Evolutionary conservation across 2,329 filamentous ascomycete genomes (phyloP), one percentile per base, ranked within the genome.

Genomic region (Fusarium luffae): DNA sequence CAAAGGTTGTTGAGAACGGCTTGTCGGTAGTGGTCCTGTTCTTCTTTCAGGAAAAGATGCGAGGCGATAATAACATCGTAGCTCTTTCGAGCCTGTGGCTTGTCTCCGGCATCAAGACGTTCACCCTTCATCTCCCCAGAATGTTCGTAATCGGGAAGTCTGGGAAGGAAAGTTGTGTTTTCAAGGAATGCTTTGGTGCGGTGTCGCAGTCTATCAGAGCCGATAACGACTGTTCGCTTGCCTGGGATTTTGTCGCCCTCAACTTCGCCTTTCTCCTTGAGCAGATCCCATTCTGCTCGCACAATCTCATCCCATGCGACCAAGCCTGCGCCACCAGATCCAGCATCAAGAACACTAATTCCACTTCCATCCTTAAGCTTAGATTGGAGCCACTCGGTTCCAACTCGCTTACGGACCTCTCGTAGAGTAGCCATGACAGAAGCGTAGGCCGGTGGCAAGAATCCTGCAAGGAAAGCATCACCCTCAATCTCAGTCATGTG

Each of bases 31-130:
- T 90, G 93, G 13, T 92, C 90, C 77, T 95, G 91, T 63, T 90
- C 88, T 6, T 96, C 80, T 1, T 90, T 88, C 79, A 97, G 90
- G 23, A 99, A 85, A 6, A 90, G 86, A 77, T 99, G 93, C 3
- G 94, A 93, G 1, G 94, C 94, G 69, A 99, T 90, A 71, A 99
- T 93, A 7, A 99, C 81, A 76, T 99, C 96, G 78, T 91, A 98
- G 44, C 89, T 87, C 80, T 98, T 98, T 64, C 91, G 87, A 5
- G 86, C 84, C 19, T 86, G 85, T 8, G 86, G 83, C 11, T 82
- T 77, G 30, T 82, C 79, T 21, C 86, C 84, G 21, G 88, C 87
- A 59, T 93, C 88, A 7, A 93, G 77, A 37, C 86, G 85, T 60
- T 83, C 82, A 19, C 88, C 85, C 12, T 86, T 84, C 50, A 88